Evolutionary conservation across 177 flowering plant species (phyloP), one percentile per base, ranked within the genome.

Genomic region (Tripterygium wilfordii): DNA sequence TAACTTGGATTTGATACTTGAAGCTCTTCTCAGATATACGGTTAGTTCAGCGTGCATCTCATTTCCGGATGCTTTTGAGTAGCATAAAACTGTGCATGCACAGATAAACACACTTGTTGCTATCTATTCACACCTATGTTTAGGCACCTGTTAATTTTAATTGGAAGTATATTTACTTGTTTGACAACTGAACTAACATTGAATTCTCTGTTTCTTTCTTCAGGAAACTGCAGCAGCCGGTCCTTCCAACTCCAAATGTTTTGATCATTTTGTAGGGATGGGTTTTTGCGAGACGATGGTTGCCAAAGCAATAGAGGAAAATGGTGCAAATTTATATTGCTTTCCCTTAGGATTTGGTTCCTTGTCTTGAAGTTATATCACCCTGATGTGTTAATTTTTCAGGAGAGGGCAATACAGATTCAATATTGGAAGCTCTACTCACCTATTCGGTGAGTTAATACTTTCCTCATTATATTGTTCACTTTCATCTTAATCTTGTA

Each of bases 401-500:
- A 86, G 97, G 88, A 53, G 85, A 72, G 54, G 88, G 43, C 15
- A 61, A 76, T 42, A 24, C 61, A 8, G 83, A 78, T 10, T 45
- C 61, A 12, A 77, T 90, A 57, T 59, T 83, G 33, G 84, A 87
- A 41, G 50, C 68, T 23, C 77, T 87, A 16, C 78, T 90, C 16
- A 75, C 86, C n/a, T 79, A 71, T 36, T 25, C 71, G 14, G 97
- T 86, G 49, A 77, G 95, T 66, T 42, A 45, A 28, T 40, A 1
- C 14, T 24, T 33, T 6, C 40, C 24, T 45, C 9, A 0, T 18
- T 18, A 0, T 19, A 20, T 2, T 12, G 14, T 1, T 6, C 13
- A 10, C 41, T 37, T 5, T 7, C 7, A 15, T 17, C 3, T 37
- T 13, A 10, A 15, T 37, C n/a, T n/a, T n/a, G n/a, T n/a, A n/a